Evolutionary conservation across 805 yeast genomes (phyloP), one percentile per base, ranked within the genome.

Genomic region (Candida ovalis): DNA sequence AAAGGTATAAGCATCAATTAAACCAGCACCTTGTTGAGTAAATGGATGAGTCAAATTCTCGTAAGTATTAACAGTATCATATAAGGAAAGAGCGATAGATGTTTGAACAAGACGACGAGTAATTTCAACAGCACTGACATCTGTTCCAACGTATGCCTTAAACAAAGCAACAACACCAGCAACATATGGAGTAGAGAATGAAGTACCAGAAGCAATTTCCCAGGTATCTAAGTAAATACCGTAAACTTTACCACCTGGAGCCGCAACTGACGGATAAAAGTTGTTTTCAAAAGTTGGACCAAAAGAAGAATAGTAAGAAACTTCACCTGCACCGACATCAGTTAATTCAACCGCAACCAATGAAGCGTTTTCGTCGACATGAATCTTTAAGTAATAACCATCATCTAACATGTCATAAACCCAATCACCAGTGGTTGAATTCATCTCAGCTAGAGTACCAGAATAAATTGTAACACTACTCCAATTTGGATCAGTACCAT

Each of bases 271-370:
- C 22, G 59, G 59, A 35, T 53, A 56, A 22, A 50, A 56, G 32
- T 49, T 27, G 27, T 52, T 49, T 35, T 56, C 56, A 25, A 44
- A 53, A 30, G 59, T 56, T 18, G 60, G 60, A 36, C 59, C 59
- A 42, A 50, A 48, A 4, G 60, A 48, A 15, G 60, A 53, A 33
- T 46, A 56, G 38, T 45, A 50, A 10, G 50, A 45, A 22, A 48
- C 21, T 39, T 47, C 24, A 24, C 57, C 57, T 21, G 53, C 47
- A 23, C 52, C 56, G n/a, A 21, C 19, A 25, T 40, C 45, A 32
- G 42, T 41, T 24, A n/a, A 30, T 19, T 18, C 7, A 17, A n/a
- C 9, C 13, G 38, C 19, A 17, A 9, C 22, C 3, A 19, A 35
- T 2, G 19, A 6, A 18, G 10, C 38, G 13, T n/a, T 19, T 17